A percentile compares a stretch with the other conserved stretches of the same genome.
Evolutionary conservation across 768 basidiomycete species (phyloP).

Genomic region (Amanita pallidorosea): DNA sequence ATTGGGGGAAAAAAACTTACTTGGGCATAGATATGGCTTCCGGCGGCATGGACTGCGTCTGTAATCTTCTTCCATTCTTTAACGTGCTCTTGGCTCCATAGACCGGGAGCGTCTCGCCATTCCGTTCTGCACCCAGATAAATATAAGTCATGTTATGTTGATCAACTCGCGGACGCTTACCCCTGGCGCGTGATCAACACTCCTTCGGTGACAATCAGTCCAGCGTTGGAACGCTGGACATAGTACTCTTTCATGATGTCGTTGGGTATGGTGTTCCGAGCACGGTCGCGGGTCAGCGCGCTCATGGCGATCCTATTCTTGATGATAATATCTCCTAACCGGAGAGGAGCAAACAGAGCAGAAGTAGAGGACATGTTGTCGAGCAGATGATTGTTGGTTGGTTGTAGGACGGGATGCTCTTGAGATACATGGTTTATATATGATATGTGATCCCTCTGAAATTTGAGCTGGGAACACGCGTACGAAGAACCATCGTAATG

Average conservation of each 20-base stretch:
- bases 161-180: constrained; percentile 12
- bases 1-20: constrained; percentile 9
- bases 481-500: too few species aligned
- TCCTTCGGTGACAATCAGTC: constrained; percentile 30
- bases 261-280: constrained; percentile 24
- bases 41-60: constrained; percentile 35
- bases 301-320: constrained; percentile 29
- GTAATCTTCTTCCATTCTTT: constrained; percentile 34
- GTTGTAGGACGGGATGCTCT: too few species aligned
- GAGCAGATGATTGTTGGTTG: too few species aligned
- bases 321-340: constrained; percentile 23
- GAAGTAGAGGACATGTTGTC: not conserved
- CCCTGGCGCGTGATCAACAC: constrained; percentile 30
- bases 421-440: too few species aligned
- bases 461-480: too few species aligned
- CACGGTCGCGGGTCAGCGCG: constrained; percentile 30
- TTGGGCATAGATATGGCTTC: constrained; percentile 35
- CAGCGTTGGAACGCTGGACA: constrained; percentile 28
- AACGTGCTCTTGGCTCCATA: constrained; percentile 34
- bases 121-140: constrained; percentile 22
- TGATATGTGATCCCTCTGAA: too few species aligned
- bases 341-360: constrained; percentile 20
- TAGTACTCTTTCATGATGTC: constrained; percentile 29
- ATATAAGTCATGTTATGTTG: not conserved
- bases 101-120: constrained; percentile 33